Conservation (phyloP, 2,329 filamentous ascomycete genomes). For the Colletotrichum cordylinicola region DNA sequence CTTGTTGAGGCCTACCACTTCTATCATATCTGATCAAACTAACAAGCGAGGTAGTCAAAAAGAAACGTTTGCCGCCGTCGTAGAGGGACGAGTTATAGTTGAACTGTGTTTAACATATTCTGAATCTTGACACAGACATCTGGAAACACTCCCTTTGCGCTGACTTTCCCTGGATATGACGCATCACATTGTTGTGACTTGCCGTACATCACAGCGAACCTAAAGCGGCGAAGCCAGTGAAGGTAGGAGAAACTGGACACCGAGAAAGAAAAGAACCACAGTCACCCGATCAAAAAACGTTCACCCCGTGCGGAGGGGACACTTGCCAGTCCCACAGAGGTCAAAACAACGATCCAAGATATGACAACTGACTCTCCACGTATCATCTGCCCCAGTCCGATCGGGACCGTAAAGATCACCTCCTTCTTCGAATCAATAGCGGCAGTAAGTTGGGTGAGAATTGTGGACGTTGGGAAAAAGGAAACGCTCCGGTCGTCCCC, state of each 20-base stretch:
- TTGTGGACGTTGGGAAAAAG: background rate
- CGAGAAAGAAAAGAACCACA: background rate
- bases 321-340: background rate
- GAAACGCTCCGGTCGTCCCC: background rate
- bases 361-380: background rate
- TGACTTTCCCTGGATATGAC: background rate
- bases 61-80: background rate
- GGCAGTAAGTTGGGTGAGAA: background rate
- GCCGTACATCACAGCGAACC: background rate
- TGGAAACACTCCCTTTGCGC: background rate
- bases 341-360: background rate
- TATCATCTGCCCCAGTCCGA: background rate
- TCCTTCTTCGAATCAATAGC: background rate
- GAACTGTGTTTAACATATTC: background rate
- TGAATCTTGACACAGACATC: background rate
- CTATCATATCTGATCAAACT: conserved; percentile 11
- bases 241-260: background rate
- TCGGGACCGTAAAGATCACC: background rate
- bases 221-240: background rate
- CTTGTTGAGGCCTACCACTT: background rate
- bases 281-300: background rate
- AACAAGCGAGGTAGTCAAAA: background rate
- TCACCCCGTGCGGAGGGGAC: background rate
- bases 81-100: background rate
- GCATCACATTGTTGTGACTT: conserved; percentile 9